Percentiles rank a stretch among this genome's conserved stretches.
phyloP scores from a whole-genome alignment of 495 filamentous ascomycete species.

The Penicillium steckii region DNA sequence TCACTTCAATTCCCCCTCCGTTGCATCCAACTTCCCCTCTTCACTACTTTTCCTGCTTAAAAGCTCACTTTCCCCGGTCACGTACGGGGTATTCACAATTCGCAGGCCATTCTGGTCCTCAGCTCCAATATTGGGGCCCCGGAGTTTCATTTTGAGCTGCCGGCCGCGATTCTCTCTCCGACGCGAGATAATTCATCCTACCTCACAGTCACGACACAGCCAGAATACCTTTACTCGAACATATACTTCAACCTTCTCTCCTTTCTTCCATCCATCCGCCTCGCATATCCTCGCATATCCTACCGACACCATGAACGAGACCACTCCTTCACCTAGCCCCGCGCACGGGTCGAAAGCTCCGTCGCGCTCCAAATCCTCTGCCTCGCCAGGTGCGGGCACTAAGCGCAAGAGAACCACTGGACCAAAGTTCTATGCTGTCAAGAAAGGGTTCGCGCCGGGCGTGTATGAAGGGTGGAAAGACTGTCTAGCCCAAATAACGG shows the following conservation, averaged over 20 bases:
- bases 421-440: constrained; percentile 86
- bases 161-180: constrained; percentile 24
- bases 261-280: not conserved
- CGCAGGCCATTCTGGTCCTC: constrained; percentile 14
- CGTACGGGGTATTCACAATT: constrained; percentile 14
- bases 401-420: constrained; percentile 63
- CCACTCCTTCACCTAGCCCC: constrained; percentile 42
- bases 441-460: constrained; percentile 71
- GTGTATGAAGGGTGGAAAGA: constrained; percentile 85
- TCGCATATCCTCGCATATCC: not conserved
- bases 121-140: constrained; percentile 30
- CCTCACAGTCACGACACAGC: constrained; percentile 3
- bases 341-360: constrained; percentile 32
- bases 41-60: not conserved
- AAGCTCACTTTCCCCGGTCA: not conserved
- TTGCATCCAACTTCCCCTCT: not conserved
- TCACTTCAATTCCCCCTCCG: constrained; percentile 2
- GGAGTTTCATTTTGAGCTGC: constrained; percentile 32
- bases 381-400: constrained; percentile 46
- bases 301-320: constrained; percentile 28
- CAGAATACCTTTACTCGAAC: not conserved
- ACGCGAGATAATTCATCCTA: constrained; percentile 13
- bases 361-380: constrained; percentile 22
- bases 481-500: constrained; percentile 76
- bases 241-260: not conserved